Conservation (phyloP, 2,329 filamentous ascomycete species). For the Clonostachys chloroleuca region DNA sequence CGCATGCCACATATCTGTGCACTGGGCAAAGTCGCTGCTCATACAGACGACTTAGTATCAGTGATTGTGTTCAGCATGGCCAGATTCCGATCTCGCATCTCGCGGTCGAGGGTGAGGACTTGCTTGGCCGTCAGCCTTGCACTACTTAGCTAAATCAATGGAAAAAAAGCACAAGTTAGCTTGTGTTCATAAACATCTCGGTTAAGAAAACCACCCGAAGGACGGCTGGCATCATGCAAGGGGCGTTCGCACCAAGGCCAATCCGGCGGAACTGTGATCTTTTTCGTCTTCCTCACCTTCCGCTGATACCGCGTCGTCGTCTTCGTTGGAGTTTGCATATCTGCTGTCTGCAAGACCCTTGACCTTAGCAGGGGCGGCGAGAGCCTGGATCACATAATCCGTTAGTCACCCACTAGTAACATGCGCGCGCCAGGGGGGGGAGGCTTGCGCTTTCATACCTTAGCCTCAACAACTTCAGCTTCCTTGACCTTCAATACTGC, state of each 20-base stretch:
- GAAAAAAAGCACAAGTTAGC: neutral
- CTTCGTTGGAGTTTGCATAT: slow-evolving; percentile 38
- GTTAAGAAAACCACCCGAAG: slow-evolving; percentile 12
- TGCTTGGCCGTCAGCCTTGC: slow-evolving; percentile 40
- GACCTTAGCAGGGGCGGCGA: slow-evolving; percentile 32
- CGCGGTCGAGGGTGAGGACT: slow-evolving; percentile 48
- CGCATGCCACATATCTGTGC: no score
- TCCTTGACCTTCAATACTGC: slow-evolving; percentile 59
- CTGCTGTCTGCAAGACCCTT: slow-evolving; percentile 51
- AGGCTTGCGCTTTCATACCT: slow-evolving; percentile 31
- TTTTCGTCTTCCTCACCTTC: slow-evolving; percentile 55
- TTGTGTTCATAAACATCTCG: slow-evolving; percentile 5
- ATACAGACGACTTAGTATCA: slow-evolving; percentile 3
- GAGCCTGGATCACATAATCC: slow-evolving; percentile 28
- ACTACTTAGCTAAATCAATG: slow-evolving; percentile 33
- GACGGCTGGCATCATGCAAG: slow-evolving; percentile 26
- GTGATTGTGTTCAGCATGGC: slow-evolving; percentile 20
- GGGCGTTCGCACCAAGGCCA: slow-evolving; percentile 62
- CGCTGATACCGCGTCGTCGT: slow-evolving; percentile 26
- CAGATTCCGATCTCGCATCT: slow-evolving; percentile 51
- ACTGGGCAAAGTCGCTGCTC: no score
- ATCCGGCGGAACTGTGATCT: slow-evolving; percentile 59
- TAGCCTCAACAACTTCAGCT: slow-evolving; percentile 57
- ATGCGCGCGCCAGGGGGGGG: no score
- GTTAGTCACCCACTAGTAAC: neutral